Base-by-base conservation (phyloP, 2,329 filamentous ascomycete genomes). In the Aspergillus brunneoviolaceus region DNA sequence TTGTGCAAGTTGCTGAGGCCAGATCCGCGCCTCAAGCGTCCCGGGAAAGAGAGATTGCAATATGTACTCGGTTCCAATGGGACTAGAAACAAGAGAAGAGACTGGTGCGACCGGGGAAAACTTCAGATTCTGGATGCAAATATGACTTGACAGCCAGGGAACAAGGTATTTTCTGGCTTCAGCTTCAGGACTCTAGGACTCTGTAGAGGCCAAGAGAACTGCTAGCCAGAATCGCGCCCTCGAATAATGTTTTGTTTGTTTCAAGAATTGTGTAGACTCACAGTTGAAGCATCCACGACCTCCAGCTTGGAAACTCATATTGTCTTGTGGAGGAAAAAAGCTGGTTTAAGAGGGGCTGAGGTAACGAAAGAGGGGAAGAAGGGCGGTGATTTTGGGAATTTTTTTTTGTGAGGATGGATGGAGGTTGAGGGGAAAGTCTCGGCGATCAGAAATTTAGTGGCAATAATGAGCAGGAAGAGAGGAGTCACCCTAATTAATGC, bases 231-330 rank as follows among this genome's bases (percentile, higher is more conserved):
- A 4, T 51, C 55, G 55, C 51, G 51, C 45, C 42, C 29, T 23
- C 49, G 12, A 49, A 14, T 45, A 4, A n/a, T 19, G 5, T 45
- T 45, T 19, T 16, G 14, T 45, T 45, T 16, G 39, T 19, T 45
- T 45, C 16, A 19, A 45, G 39, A 6, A 45, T 42, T 42, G 39
- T n/a, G 14, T 45, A 59, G 66, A 82, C 81, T 77, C 71, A 84
- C 83, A 85, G 76, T 85, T 85, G 76, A 84, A 85, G 77, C 83
- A 85, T 69, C 81, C 82, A 74, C 82, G 81, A 67, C 77, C 77
- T 68, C 77, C 78, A 64, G 75, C 66, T 67, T 78, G 78, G 67
- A 76, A 80, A 67, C 84, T 81, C 82, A 84, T 84, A 67, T 64
- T 76, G 68, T 60, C 50, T 57, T 52, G 58, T 57, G 57, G 54